phyloP scores from a whole-genome alignment of 148 eudicot genomes.

The Nepenthes gracilis region DNA sequence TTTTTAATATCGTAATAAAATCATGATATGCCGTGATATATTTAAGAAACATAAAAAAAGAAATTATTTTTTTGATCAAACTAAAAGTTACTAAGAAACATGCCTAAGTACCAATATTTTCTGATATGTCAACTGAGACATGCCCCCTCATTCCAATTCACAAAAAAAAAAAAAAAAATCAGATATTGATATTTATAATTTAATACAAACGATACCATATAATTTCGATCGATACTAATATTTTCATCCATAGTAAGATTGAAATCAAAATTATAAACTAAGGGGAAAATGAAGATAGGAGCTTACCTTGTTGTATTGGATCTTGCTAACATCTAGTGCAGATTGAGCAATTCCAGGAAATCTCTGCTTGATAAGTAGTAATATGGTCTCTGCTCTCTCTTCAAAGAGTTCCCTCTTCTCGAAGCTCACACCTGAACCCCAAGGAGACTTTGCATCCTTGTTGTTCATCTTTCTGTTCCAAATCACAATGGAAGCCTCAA shows the following conservation, averaged over 20 bases:
- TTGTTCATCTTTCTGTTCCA: slow-evolving; percentile 59
- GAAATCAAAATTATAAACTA: not conserved
- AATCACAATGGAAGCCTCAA: slow-evolving; percentile 61
- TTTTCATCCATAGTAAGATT: not conserved
- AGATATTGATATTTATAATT: too few species aligned
- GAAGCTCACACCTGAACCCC: slow-evolving; percentile 46
- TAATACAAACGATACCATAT: too few species aligned
- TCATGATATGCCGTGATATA: too few species aligned
- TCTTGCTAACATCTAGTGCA: slow-evolving; percentile 48
- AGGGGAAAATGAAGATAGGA: not conserved
- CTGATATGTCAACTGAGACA: too few species aligned
- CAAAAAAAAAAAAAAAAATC: too few species aligned
- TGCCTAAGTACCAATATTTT: too few species aligned
- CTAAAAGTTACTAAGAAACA: too few species aligned
- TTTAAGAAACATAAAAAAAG: too few species aligned
- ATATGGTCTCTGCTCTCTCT: slow-evolving; percentile 56
- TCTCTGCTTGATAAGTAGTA: slow-evolving; percentile 46
- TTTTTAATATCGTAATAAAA: too few species aligned
- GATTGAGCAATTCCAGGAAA: slow-evolving; percentile 60
- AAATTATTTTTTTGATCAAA: too few species aligned
- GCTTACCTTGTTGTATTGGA: slow-evolving; percentile 44
- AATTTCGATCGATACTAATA: not conserved
- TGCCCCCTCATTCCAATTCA: too few species aligned
- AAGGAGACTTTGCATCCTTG: slow-evolving; percentile 47
- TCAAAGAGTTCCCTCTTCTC: slow-evolving; percentile 63